Percentiles rank a stretch among this genome's conserved stretches.
phyloP scores from a whole-genome alignment of 371 early-diverging fungal genomes.

The Syncephalis fuscata region DNA sequence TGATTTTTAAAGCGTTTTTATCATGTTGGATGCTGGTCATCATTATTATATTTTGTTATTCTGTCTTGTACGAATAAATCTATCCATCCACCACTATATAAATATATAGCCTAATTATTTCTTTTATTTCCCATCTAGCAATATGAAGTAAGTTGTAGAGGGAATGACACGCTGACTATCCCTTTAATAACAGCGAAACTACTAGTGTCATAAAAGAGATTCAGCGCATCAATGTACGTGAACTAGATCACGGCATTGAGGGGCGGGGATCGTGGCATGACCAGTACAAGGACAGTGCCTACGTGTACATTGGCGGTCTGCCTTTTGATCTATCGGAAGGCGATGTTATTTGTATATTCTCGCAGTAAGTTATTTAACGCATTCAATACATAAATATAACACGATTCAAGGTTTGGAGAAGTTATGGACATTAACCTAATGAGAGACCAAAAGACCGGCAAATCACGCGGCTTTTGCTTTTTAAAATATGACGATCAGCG shows the following conservation, averaged over 20 bases:
- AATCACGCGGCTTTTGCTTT: conserved; percentile 80
- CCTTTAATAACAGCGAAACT: too few relatives aligned
- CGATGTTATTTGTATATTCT: conserved; percentile 78
- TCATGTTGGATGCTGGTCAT: too few relatives aligned
- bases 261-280: conserved; percentile 70
- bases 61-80: too few relatives aligned
- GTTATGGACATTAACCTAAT: conserved; percentile 74
- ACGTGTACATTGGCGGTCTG: conserved; percentile 76
- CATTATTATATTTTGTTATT: too few relatives aligned
- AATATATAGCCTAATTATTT: too few relatives aligned
- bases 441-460: conserved; percentile 72
- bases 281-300: conserved; percentile 76
- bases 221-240: conserved; percentile 46
- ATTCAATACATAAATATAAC: background rate
- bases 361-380: conserved; percentile 48
- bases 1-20: too few relatives aligned
- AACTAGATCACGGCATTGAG: conserved; percentile 22
- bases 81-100: too few relatives aligned
- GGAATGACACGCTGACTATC: too few relatives aligned
- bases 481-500: conserved; percentile 88
- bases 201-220: conserved; percentile 56
- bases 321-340: conserved; percentile 82
- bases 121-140: too few relatives aligned
- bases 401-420: conserved; percentile 61
- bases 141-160: too few relatives aligned